Evolutionary conservation across 768 basidiomycete species (phyloP).

Genomic region (Tephrocybe sp.): DNA sequence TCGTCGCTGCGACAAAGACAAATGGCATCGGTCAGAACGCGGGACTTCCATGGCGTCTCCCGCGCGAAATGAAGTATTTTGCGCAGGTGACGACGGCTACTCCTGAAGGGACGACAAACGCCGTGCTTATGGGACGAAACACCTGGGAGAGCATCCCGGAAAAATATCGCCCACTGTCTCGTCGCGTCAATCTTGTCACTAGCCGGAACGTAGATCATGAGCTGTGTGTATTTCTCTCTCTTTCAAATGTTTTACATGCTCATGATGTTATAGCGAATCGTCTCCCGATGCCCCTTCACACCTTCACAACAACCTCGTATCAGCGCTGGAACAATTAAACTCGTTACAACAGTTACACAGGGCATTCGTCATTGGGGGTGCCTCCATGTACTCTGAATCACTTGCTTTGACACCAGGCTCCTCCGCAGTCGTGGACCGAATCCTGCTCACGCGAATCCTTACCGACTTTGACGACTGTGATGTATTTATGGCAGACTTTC

Average conservation of each 20-base stretch:
- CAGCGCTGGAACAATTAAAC: conserved; percentile 36
- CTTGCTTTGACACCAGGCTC: conserved; percentile 42
- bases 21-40: conserved; percentile 86
- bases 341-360: conserved; percentile 44
- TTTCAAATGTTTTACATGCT: background rate
- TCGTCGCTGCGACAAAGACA: conserved; percentile 86
- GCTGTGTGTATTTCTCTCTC: conserved; percentile 47
- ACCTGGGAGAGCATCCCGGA: conserved; percentile 97
- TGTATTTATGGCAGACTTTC: conserved; percentile 80
- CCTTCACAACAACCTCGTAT: conserved; percentile 40
- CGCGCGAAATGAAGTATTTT: conserved; percentile 92
- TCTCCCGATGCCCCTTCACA: conserved; percentile 26
- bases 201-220: conserved; percentile 59
- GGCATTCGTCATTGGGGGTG: conserved; percentile 91
- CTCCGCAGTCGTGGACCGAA: conserved; percentile 62
- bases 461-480: conserved; percentile 85
- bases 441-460: conserved; percentile 82
- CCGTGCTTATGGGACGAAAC: conserved; percentile 92
- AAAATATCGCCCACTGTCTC: conserved; percentile 78
- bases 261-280: conserved; percentile 9
- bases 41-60: conserved; percentile 84
- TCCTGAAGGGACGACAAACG: conserved; percentile 59
- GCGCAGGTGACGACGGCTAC: conserved; percentile 70
- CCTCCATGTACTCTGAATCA: conserved; percentile 74
- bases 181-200: conserved; percentile 77